Evolutionary conservation across 768 basidiomycete species (phyloP).

Genomic region (Gelatoporia subvermispora): DNA sequence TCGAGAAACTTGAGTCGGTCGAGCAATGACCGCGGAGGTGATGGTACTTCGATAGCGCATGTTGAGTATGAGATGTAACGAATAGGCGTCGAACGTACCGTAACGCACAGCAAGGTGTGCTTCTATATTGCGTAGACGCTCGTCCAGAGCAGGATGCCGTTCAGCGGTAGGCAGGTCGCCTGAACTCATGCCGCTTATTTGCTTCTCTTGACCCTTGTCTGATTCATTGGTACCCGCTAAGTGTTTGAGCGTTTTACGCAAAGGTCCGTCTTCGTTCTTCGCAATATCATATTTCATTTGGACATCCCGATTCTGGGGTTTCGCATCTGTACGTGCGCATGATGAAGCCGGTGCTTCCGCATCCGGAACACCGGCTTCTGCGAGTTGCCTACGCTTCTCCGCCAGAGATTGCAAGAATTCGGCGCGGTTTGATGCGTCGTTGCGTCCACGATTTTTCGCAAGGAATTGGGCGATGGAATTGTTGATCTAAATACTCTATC

Average conservation of each 20-base stretch:
- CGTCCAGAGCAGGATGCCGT: slow-evolving; percentile 55
- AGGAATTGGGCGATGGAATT: slow-evolving; percentile 70
- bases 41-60: slow-evolving; percentile 48
- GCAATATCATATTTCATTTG: slow-evolving; percentile 88
- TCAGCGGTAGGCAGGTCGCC: slow-evolving; percentile 31
- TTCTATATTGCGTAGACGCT: slow-evolving; percentile 64
- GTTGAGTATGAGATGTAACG: background rate
- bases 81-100: slow-evolving; percentile 36
- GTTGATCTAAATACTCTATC: slow-evolving; percentile 38
- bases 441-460: slow-evolving; percentile 63
- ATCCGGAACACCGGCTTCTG: slow-evolving; percentile 27
- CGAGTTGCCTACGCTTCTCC: slow-evolving; percentile 46
- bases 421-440: slow-evolving; percentile 69
- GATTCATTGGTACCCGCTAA: background rate
- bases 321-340: slow-evolving; percentile 74
- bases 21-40: slow-evolving; percentile 58
- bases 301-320: slow-evolving; percentile 61
- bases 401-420: slow-evolving; percentile 65
- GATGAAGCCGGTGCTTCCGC: slow-evolving; percentile 34
- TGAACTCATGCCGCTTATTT: slow-evolving; percentile 16
- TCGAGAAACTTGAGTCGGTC: slow-evolving; percentile 67
- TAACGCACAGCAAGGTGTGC: slow-evolving; percentile 69
- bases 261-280: slow-evolving; percentile 77
- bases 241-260: slow-evolving; percentile 52
- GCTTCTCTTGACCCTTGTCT: background rate